A percentile compares a stretch with the other conserved stretches of the same genome.
Evolutionary conservation across 768 basidiomycete species (phyloP).

Genomic region (Tulasnella sp.): DNA sequence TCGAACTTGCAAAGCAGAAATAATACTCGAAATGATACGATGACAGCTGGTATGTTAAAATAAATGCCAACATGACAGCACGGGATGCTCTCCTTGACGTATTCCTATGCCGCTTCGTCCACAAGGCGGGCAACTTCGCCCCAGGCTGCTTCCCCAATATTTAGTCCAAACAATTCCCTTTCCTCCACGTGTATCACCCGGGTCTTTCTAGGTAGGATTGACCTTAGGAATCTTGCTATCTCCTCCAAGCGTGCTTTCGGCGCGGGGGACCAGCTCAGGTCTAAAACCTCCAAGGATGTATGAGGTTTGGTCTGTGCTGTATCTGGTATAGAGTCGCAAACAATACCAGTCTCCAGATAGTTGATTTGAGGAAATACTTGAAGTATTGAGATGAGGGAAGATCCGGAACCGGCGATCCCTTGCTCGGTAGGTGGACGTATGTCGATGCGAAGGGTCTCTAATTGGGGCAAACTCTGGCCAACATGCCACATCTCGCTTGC

Average conservation of each 20-base stretch:
- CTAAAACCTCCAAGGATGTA: background rate
- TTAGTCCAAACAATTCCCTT: background rate
- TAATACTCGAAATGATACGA: too few relatives aligned
- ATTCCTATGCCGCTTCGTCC: background rate
- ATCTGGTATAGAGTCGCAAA: background rate
- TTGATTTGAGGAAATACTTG: background rate
- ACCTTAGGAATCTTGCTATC: background rate
- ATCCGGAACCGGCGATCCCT: background rate
- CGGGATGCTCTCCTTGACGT: too few relatives aligned
- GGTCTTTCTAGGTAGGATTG: background rate
- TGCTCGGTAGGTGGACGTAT: background rate
- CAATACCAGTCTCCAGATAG: background rate
- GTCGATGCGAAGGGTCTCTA: background rate
- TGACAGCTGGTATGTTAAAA: too few relatives aligned
- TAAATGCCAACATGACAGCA: too few relatives aligned
- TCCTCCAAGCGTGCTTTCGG: background rate
- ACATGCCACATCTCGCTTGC: background rate
- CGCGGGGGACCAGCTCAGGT: background rate
- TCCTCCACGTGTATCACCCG: background rate
- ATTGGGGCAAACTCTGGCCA: background rate
- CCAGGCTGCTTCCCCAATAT: background rate
- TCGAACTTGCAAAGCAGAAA: too few relatives aligned
- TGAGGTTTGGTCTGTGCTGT: too few relatives aligned
- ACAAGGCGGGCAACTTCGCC: background rate
- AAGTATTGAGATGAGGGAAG: background rate